phyloP scores from a whole-genome alignment of 495 filamentous ascomycete species.

The Aspergillus biplanus region DNA sequence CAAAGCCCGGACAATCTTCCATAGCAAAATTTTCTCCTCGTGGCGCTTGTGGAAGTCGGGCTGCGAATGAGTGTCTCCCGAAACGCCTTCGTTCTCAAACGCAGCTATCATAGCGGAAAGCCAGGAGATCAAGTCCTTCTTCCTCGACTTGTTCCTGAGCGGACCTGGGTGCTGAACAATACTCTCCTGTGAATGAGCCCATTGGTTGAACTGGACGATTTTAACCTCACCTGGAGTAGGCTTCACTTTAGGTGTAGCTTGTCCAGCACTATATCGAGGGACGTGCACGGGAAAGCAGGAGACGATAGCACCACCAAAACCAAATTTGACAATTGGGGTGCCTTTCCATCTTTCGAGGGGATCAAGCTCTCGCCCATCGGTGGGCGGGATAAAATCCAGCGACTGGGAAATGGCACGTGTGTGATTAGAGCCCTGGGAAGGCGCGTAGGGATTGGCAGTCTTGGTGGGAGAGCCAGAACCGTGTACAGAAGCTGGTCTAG shows the following conservation, averaged over 20 bases:
- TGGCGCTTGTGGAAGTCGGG: constrained; percentile 65
- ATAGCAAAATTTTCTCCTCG: constrained; percentile 84
- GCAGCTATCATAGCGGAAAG: constrained; percentile 71
- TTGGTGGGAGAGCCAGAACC: constrained; percentile 54
- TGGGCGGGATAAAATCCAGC: constrained; percentile 64
- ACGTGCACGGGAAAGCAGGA: constrained; percentile 88
- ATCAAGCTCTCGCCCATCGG: constrained; percentile 80
- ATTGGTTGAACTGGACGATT: constrained; percentile 67
- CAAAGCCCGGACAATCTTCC: constrained; percentile 80
- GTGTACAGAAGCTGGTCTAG: constrained; percentile 72
- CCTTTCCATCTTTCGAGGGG: constrained; percentile 88
- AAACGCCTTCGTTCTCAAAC: constrained; percentile 65
- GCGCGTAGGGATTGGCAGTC: constrained; percentile 41
- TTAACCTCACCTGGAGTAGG: constrained; percentile 85
- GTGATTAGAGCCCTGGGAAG: constrained; percentile 31
- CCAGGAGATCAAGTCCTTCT: constrained; percentile 90
- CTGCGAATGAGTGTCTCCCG: constrained; percentile 50
- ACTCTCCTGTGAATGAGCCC: constrained; percentile 67
- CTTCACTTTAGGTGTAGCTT: constrained; percentile 73
- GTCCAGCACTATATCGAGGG: constrained; percentile 79
- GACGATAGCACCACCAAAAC: constrained; percentile 79
- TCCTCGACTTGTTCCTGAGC: constrained; percentile 84
- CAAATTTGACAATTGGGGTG: constrained; percentile 82
- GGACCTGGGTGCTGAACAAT: constrained; percentile 88
- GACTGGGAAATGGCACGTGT: constrained; percentile 46